Conservation (phyloP, 306 rosid species). For the Corylus avellana region DNA sequence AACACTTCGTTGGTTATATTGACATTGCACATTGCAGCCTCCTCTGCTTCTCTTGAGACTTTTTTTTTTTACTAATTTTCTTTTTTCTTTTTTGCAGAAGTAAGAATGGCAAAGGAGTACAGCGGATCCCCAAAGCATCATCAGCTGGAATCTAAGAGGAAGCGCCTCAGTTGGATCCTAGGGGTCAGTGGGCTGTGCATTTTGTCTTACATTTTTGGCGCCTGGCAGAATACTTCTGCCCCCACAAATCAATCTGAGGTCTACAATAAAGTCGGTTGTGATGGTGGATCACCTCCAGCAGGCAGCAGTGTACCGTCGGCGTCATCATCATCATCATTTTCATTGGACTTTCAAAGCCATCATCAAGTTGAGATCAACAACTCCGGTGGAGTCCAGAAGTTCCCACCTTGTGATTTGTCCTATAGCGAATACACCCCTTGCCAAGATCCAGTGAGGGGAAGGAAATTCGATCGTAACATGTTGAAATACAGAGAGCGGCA, state of each 20-base stretch:
- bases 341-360: conserved; percentile 73
- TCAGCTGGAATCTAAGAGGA: conserved; percentile 68
- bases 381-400: conserved; percentile 38
- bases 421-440: conserved; percentile 89
- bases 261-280: conserved; percentile 53
- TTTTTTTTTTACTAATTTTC: background rate
- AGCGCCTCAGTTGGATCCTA: conserved; percentile 69
- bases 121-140: conserved; percentile 87
- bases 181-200: conserved; percentile 80
- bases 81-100: background rate
- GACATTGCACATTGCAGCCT: background rate
- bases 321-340: conserved; percentile 18
- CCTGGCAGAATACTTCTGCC: conserved; percentile 56
- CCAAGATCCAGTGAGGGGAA: conserved; percentile 65
- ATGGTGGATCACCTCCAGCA: conserved; percentile 28
- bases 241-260: conserved; percentile 50
- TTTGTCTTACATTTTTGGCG: conserved; percentile 70
- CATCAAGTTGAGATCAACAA: conserved; percentile 55
- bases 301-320: conserved; percentile 7
- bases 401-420: conserved; percentile 64
- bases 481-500: conserved; percentile 91
- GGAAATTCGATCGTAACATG: conserved; percentile 74
- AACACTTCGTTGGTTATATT: background rate
- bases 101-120: conserved; percentile 74
- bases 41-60: background rate